Base-by-base conservation (phyloP, 1,284 basidiomycete genomes). In the Rhodotorula sp. region DNA sequence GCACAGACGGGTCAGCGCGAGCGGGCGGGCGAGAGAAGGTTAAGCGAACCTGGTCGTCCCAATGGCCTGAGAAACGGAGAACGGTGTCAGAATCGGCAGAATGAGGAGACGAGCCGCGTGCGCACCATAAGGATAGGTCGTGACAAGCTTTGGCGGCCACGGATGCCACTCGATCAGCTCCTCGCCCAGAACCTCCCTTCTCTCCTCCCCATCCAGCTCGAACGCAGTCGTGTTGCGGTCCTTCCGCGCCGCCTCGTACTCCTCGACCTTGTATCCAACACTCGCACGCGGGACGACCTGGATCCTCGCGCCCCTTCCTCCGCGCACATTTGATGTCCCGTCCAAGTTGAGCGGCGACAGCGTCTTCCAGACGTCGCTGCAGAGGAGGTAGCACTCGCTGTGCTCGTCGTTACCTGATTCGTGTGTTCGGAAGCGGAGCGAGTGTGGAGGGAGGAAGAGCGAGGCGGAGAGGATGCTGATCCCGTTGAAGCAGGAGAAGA, bases 401-500 rank as follows among this genome's bases (percentile, higher is more conserved):
- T 64, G 53, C 19, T 19, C 46, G 51, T 74, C 72, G 51, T 49
- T 57, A 46, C 57, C 54, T n/a, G 29, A 22, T 10, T 59, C 34
- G 9, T 63, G 52, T 4, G 64, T 20, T 20, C 70, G 67, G 56
- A 74, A 72, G 24, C 70, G 72, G 52, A 74, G 36, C 19, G 48
- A 53, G 54, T 72, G 60, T 11, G 72, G 79, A 17, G 78, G 72
- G 36, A 78, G 62, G 76, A 81, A 80, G 8, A 80, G 79, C 13
- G 67, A 64, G 36, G 80, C 78, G 62, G 74, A 72, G 68, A 83
- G 73, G 54, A 82, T 79, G 17, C 79, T 78, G 52, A 82, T 44
- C 29, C 72, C 72, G 60, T 74, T 72, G 56, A 62, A 83, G 59
- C 81, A 82, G 34, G 80, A 78, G 72, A 82, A 82, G 27, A 82